Evolutionary conservation across 176 grass and related monocot species (phyloP).

Genomic region (Melocanna baccifera): DNA sequence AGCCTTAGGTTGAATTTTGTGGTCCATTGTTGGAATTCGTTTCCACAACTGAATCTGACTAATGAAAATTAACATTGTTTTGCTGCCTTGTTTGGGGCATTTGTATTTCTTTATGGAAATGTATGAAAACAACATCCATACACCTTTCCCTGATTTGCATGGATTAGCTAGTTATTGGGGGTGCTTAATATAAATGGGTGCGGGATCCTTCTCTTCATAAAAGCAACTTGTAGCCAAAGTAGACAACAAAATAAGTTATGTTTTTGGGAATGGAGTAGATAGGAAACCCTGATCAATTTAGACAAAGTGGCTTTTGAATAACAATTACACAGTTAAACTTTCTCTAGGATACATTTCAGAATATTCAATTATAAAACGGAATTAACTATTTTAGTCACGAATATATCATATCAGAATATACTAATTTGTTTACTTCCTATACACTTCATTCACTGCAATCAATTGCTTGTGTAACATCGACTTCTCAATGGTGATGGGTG

Average conservation of each 20-base stretch:
- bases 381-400: background rate
- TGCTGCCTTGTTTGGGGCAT: background rate
- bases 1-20: slow-evolving; percentile 22
- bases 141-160: background rate
- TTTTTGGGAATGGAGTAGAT: background rate
- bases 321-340: background rate
- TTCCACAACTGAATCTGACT: background rate
- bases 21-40: background rate
- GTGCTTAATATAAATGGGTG: background rate
- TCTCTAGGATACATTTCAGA: background rate
- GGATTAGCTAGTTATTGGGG: background rate
- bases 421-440: background rate
- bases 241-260: background rate
- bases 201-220: background rate
- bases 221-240: background rate
- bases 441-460: background rate
- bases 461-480: background rate
- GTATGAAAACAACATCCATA: background rate
- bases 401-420: background rate
- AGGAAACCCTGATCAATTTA: background rate
- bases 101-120: background rate
- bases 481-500: background rate
- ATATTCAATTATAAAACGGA: background rate
- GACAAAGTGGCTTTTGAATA: background rate
- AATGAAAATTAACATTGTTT: background rate